Conservation (phyloP, 495 filamentous ascomycete genomes). For the Neurospora sp. region DNA sequence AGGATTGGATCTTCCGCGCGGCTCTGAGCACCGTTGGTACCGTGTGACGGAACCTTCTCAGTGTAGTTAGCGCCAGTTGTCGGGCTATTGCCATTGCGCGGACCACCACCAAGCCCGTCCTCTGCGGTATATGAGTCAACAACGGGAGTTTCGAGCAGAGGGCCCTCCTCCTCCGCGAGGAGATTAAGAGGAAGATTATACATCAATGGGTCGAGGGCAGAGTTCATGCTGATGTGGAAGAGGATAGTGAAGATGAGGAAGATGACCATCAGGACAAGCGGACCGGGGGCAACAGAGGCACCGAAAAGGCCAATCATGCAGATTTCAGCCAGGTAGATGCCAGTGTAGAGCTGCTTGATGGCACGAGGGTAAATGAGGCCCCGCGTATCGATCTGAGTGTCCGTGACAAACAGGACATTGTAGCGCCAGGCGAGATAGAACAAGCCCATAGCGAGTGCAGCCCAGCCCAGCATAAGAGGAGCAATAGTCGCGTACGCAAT, state of each 20-base stretch:
- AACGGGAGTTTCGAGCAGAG: slow-evolving; percentile 27
- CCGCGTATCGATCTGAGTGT: slow-evolving; percentile 79
- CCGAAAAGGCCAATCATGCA: slow-evolving; percentile 89
- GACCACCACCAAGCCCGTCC: background rate
- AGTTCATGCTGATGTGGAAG: slow-evolving; percentile 75
- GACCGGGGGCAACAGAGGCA: slow-evolving; percentile 60
- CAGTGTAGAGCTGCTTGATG: slow-evolving; percentile 84
- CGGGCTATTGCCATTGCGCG: slow-evolving; percentile 6
- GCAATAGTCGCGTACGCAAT: slow-evolving; percentile 88
- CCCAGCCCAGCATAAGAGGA: slow-evolving; percentile 81
- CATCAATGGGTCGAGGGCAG: slow-evolving; percentile 67
- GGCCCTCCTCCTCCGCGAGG: slow-evolving; percentile 50
- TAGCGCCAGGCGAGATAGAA: slow-evolving; percentile 95
- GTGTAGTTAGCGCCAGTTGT: slow-evolving; percentile 12
- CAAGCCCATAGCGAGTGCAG: slow-evolving; percentile 68
- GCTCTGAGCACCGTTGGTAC: slow-evolving; percentile 16
- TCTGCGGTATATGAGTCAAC: slow-evolving; percentile 11
- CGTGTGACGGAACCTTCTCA: slow-evolving; percentile 23
- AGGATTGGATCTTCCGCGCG: slow-evolving; percentile 16
- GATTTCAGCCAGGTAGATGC: slow-evolving; percentile 73
- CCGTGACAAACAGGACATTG: slow-evolving; percentile 87
- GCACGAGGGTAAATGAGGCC: slow-evolving; percentile 79
- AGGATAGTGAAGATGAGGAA: slow-evolving; percentile 72
- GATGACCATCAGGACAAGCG: slow-evolving; percentile 72
- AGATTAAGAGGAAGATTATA: slow-evolving; percentile 64